Base-by-base conservation (phyloP, 2,329 filamentous ascomycete genomes). In the Fusarium tupiense region DNA sequence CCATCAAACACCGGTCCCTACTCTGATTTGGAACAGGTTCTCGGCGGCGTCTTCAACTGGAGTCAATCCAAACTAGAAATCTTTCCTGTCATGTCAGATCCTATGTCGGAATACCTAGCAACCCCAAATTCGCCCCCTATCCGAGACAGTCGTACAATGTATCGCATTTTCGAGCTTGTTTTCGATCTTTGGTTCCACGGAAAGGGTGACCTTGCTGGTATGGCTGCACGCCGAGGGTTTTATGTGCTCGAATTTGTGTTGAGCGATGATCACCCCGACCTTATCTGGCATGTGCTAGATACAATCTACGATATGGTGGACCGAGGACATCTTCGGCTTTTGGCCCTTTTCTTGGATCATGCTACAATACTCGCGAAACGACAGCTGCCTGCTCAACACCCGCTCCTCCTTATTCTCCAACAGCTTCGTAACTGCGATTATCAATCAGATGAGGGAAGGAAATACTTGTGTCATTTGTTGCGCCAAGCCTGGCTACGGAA, bases 111-210 rank as follows among this genome's bases (percentile, higher is more conserved):
- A 41, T 83, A 83, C 50, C 74, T 83, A 13, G 81, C 81, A 11
- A 79, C 77, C 37, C 82, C 81, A 19, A 81, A 81, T 37, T 78
- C 77, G 16, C 82, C 82, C 16, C 82, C 80, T 31, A 81, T 83
- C 17, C 80, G 83, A 62, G 82, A 83, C 61, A 83, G 82, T 57
- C 82, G 82, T 38, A 83, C 82, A 53, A 83, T 83, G 82, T 83
- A 83, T 60, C 80, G 82, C 58, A 83, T 81, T 3, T 83, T 83
- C 61, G 82, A 83, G 66, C 76, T 83, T 22, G 81, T 81, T 29
- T 83, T 83, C 53, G 82, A 83, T 64, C 74, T 83, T 17, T 83
- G 81, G 81, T 78, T 74, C 31, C 76, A 80, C n/a, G 82, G 81
- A 6, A 80, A 79, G 53, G 82, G 82, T 10, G 76, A 80, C 35